These are phyloP conservation scores for Sporothrix sp. DNA, from an alignment of 2,329 filamentous ascomycete species.

Conservation along the genomic window DNA sequence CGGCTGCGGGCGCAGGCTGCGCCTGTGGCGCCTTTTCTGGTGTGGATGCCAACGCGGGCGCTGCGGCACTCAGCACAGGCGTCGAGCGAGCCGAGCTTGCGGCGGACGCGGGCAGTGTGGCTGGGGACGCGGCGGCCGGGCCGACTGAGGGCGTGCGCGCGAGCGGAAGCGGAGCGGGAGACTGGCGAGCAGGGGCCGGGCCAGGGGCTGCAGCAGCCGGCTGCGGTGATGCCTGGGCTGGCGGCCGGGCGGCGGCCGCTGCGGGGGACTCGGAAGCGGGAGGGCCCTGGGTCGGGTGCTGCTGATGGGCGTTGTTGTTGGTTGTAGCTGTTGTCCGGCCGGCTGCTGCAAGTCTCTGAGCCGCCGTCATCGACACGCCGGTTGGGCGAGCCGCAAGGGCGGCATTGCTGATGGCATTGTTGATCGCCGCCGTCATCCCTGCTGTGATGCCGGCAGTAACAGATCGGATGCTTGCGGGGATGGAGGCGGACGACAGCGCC, in stretches of 20 bases:
- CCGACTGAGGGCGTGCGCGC: not conserved
- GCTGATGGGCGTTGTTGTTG: not conserved
- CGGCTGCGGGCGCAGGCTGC: not conserved
- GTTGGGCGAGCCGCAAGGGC: constrained; percentile 6
- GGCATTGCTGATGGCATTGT: constrained; percentile 10
- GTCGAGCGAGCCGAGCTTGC: not conserved
- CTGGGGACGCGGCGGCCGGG: not conserved
- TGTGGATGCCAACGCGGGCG: not conserved
- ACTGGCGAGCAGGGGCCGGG: not conserved
- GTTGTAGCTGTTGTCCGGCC: not conserved
- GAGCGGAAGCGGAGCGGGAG: not conserved
- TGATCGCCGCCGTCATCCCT: constrained; percentile 10
- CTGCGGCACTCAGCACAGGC: not conserved
- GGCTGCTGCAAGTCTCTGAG: constrained; percentile 3
- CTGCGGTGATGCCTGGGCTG: not conserved
- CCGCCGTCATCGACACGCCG: constrained; percentile 2
- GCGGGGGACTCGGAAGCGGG: not conserved
- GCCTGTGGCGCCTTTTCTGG: not conserved
- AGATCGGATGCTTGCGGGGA: not conserved
- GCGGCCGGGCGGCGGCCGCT: not conserved
- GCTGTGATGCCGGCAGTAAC: constrained; percentile 5
- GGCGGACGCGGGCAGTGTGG: not conserved
- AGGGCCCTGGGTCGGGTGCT: not conserved
- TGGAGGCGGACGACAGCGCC: not conserved
- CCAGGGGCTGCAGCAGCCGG: not conserved